Percentiles rank a stretch among this genome's conserved stretches.
Evolutionary conservation across 2,329 filamentous ascomycete species (phyloP).

Genomic region (Alternaria sp.): DNA sequence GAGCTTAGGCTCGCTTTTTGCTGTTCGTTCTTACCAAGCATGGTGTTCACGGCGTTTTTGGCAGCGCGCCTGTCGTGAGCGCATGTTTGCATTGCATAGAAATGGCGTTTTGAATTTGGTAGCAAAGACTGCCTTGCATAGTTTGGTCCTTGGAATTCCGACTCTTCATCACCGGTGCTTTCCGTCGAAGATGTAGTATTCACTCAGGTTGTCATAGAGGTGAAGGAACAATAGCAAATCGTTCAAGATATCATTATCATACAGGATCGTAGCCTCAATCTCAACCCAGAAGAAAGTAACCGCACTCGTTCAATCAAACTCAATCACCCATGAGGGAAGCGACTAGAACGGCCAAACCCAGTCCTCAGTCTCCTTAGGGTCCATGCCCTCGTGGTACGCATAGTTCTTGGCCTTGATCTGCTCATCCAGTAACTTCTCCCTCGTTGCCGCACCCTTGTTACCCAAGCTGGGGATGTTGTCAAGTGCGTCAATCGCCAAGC

Average conservation of each 20-base stretch:
- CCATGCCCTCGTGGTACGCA: slow-evolving; percentile 74
- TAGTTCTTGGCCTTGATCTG: slow-evolving; percentile 71
- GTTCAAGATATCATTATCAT: neutral
- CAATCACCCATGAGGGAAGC: neutral
- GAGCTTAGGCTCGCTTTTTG: slow-evolving; percentile 14
- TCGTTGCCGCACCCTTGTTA: slow-evolving; percentile 69
- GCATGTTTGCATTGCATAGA: slow-evolving; percentile 2
- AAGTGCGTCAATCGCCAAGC: slow-evolving; percentile 78
- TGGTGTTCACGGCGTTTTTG: slow-evolving; percentile 27
- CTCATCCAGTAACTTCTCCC: slow-evolving; percentile 71
- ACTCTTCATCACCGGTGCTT: neutral
- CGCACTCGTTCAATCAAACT: neutral
- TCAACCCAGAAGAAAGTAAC: neutral
- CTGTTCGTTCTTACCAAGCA: slow-evolving; percentile 18
- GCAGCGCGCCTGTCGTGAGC: neutral
- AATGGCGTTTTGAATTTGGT: slow-evolving; percentile 5
- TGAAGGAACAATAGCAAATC: neutral
- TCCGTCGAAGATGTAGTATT: neutral
- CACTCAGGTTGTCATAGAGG: neutral
- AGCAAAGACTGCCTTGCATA: slow-evolving; percentile 2
- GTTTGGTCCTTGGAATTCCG: neutral
- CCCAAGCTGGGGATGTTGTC: slow-evolving; percentile 69
- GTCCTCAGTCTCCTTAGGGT: slow-evolving; percentile 70
- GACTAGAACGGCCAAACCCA: slow-evolving; percentile 70
- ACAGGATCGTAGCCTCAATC: neutral